Base-by-base conservation (phyloP, 192 early-diverging fungal genomes). In the Podila epicladia region DNA sequence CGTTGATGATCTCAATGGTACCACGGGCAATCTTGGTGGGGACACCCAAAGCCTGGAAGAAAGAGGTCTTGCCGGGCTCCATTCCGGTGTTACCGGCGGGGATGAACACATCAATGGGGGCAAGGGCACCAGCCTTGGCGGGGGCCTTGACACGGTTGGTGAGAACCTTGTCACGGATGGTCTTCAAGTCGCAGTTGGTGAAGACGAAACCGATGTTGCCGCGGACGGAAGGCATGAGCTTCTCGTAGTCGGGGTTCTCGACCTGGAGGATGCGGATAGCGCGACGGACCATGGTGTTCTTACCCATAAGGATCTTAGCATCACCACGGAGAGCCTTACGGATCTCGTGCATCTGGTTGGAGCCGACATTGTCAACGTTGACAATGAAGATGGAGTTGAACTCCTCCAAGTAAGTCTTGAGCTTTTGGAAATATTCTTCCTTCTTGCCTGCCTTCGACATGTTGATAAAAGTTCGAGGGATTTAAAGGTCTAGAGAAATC, bases 21-120 rank as follows among this genome's bases (percentile, higher is more conserved):
- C 98, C 98, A 94, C 95, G 95, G 74, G 98, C 92, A 95, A 99
- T 99, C 96, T 99, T 99, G 94, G 98, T 99, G 65, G 98, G 97
- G 87, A 99, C 94, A 89, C 96, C 94, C 74, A 99, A 91, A 84
- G 98, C 97, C 91, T 99, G 98, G 95, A 99, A 99, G 95, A 99
- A 99, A 69, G 97, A 97, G 77, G 97, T 98, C 94, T 98, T 96
- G 74, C 97, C 97, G 86, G 98, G 98, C 87, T 98, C 97, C 95
- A 98, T 97, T 89, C 98, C 98, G 78, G 98, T 99, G 95, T 99
- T 99, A 87, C 93, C 95, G 75, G 93, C 95, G 64, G 96, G 96
- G 82, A 98, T 91, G 83, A 86, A 84, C 78, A 98, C 98, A 88
- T 96, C 93, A 83, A 94, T 89, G 74, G 97, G 98, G 82, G 98